These are phyloP conservation scores for Malbranchea cinnamomea DNA, from an alignment of 2,329 filamentous ascomycete genomes.

Conservation along the genomic window DNA sequence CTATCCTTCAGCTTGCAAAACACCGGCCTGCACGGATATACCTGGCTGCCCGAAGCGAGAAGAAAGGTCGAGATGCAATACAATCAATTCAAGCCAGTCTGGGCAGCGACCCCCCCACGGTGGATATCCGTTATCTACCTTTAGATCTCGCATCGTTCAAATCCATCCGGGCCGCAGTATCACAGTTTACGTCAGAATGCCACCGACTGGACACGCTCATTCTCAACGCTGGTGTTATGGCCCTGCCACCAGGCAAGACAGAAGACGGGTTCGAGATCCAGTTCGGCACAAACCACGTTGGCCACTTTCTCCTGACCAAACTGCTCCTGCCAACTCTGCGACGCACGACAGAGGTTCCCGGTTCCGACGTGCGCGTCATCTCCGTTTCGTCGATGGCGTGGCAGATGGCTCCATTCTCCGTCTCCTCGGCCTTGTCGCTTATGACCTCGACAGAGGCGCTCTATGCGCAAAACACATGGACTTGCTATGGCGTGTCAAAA, in stretches of 20 bases:
- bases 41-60: slow-evolving; percentile 35
- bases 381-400: slow-evolving; percentile 24
- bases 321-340: slow-evolving; percentile 28
- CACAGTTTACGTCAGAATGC: slow-evolving; percentile 24
- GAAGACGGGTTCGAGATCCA: slow-evolving; percentile 30
- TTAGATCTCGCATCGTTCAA: slow-evolving; percentile 37
- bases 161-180: slow-evolving; percentile 32
- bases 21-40: slow-evolving; percentile 40
- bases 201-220: slow-evolving; percentile 32
- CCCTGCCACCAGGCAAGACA: slow-evolving; percentile 21
- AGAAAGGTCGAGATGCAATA: slow-evolving; percentile 31
- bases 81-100: slow-evolving; percentile 17
- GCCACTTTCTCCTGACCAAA: slow-evolving; percentile 31
- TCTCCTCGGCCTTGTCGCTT: slow-evolving; percentile 12
- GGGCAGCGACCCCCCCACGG: slow-evolving; percentile 7
- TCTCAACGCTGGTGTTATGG: slow-evolving; percentile 35
- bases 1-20: slow-evolving; percentile 33
- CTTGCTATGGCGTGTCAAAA: slow-evolving; percentile 38
- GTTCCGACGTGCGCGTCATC: slow-evolving; percentile 23
- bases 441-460: slow-evolving; percentile 25
- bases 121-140: slow-evolving; percentile 30
- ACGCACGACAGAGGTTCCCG: slow-evolving; percentile 17
- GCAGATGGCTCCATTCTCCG: slow-evolving; percentile 19
- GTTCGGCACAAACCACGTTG: slow-evolving; percentile 33
- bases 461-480: slow-evolving; percentile 23